Evolutionary conservation across 225 moss, liverwort and hornwort species (phyloP).

Genomic region (Ulota crispa): DNA sequence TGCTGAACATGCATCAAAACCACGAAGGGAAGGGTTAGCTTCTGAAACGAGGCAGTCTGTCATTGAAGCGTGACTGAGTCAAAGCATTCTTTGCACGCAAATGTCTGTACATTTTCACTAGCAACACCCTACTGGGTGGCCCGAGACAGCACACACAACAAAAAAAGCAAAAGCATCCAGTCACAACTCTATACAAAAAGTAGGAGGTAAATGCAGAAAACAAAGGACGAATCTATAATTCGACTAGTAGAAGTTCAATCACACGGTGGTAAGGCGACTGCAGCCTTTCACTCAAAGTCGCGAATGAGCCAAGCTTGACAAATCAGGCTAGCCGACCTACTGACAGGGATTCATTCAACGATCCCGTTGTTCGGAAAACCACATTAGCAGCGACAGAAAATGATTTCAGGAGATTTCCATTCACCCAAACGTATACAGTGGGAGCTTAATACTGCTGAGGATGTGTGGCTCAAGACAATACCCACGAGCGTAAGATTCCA

Average conservation of each 20-base stretch:
- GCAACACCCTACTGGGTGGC: background rate
- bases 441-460: background rate
- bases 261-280: background rate
- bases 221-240: too few relatives aligned
- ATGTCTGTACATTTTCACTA: background rate
- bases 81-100: background rate
- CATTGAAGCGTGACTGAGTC: background rate
- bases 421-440: background rate
- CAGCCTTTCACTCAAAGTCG: background rate
- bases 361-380: background rate
- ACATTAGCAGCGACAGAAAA: background rate
- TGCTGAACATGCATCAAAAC: constrained; percentile 15
- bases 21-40: constrained; percentile 4
- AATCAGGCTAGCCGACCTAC: background rate
- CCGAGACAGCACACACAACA: background rate
- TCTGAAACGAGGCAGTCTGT: background rate
- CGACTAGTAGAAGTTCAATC: too few relatives aligned
- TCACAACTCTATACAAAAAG: background rate
- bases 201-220: background rate
- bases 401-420: background rate
- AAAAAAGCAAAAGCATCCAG: background rate
- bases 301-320: background rate
- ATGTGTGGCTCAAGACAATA: background rate
- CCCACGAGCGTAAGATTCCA: background rate
- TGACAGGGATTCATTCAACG: background rate